Conservation (phyloP, 352 stramenopile species). For the Globisporangium parvum region DNA sequence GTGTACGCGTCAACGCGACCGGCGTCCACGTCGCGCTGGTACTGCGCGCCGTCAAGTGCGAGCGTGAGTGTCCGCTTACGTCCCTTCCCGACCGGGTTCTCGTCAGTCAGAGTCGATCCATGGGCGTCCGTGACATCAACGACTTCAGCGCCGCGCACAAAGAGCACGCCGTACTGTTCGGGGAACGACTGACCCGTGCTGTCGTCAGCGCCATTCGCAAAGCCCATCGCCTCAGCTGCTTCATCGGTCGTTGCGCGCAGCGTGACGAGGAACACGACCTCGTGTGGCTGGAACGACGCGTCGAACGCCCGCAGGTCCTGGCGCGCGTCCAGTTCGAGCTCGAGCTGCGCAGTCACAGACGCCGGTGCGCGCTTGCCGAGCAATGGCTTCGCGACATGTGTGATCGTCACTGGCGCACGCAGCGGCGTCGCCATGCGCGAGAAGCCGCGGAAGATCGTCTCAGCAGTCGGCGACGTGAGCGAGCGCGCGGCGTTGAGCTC, state of each 20-base stretch:
- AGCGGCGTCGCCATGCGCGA: constrained; percentile 36
- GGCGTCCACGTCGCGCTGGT: constrained; percentile 85
- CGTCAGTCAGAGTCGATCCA: constrained; percentile 45
- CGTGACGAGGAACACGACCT: constrained; percentile 93
- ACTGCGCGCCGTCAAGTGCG: constrained; percentile 91
- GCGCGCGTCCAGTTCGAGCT: constrained; percentile 72
- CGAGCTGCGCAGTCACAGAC: constrained; percentile 82
- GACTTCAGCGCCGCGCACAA: constrained; percentile 73
- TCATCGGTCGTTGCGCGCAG: constrained; percentile 66
- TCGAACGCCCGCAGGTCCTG: constrained; percentile 79
- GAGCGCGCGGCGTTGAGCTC: constrained; percentile 45
- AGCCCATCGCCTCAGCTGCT: constrained; percentile 58
- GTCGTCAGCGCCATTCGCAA: constrained; percentile 29
- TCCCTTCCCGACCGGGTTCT: constrained; percentile 33
- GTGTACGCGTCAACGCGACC: constrained; percentile 67
- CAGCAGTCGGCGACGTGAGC: constrained; percentile 28
- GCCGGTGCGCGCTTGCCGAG: constrained; percentile 85
- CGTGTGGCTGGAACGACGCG: constrained; percentile 73
- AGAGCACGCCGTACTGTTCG: constrained; percentile 83
- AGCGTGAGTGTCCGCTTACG: constrained; percentile 88
- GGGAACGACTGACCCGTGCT: constrained; percentile 58
- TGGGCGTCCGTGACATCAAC: constrained; percentile 79
- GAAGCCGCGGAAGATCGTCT: constrained; percentile 60
- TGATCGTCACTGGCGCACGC: constrained; percentile 40
- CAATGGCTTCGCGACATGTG: constrained; percentile 82